Base-by-base conservation (phyloP, 179 eudicot genomes). In the Spinacia oleracea region DNA sequence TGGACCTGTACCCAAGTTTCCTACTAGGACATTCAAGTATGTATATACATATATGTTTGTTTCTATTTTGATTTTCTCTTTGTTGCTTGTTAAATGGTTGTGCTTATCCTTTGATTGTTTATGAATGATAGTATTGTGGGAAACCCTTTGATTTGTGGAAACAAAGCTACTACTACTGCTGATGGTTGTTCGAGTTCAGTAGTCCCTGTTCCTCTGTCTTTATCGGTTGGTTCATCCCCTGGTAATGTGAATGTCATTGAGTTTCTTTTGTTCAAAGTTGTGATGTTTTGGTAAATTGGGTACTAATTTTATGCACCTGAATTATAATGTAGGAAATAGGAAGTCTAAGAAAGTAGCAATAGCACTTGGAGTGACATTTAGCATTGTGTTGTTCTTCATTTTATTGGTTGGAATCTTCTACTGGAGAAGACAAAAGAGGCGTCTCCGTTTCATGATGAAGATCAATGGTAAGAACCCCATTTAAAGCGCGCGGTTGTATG, bases 11-110 rank as follows among this genome's bases (percentile, higher is more conserved):
- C 97, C 94, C 66, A 89, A 83, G 76, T 87, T 92, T 88, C 90
- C 90, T 68, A 87, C 89, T 72, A 91, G 90, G 80, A 89, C 94
- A 63, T 92, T 94, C 87, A 94, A 87, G 98, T 94, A 88, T 85
- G 91, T 43, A 27, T 59, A 34, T 74, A 27, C 50, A 34, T 74
- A 42, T 32, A 23, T 79, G 35, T 77, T 78, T 64, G 64, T 77
- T 79, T 70, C 34, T 78, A 53, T 70, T 27, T 48, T 43, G 18
- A 40, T 59, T 74, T 45, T 53, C 29, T 31, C 31, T 38, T 55
- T 29, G 50, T 63, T 64, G 35, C 40, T 67, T 75, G 38, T 51
- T 66, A 38, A 38, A 72, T 86, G 81, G 80, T 73, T 86, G 42
- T 62, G 38, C 15, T 64, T 43, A 66, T 11, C 10, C 27, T 65